phyloP scores from a whole-genome alignment of 176 grass and related monocot species.

The Neostapfia colusana region DNA sequence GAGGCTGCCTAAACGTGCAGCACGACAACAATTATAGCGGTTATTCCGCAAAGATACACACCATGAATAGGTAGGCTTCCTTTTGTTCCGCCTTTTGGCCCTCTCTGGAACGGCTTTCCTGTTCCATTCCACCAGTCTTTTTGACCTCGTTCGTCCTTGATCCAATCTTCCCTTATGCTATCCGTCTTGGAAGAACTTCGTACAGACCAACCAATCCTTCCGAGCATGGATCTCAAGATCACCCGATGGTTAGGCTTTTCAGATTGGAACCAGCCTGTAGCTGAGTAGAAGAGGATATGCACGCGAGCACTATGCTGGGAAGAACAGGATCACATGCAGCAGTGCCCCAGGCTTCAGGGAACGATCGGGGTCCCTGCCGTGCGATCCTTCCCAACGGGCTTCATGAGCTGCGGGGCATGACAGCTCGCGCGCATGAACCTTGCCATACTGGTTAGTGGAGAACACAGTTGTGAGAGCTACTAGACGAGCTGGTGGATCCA shows the following conservation, averaged over 20 bases:
- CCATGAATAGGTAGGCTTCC: slow-evolving; percentile 15
- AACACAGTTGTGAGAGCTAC: slow-evolving; percentile 14
- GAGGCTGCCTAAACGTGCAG: slow-evolving; percentile 39
- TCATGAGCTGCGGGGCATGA: slow-evolving; percentile 23
- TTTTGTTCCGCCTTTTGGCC: not conserved
- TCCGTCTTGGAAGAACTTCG: not conserved
- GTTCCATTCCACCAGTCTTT: slow-evolving; percentile 8
- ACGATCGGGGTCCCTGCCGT: not conserved
- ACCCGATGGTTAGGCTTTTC: not conserved
- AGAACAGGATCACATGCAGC: slow-evolving; percentile 8
- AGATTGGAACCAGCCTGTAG: not conserved
- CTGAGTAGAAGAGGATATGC: not conserved
- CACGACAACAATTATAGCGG: slow-evolving; percentile 38
- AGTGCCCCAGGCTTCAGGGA: not conserved
- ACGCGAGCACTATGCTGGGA: not conserved
- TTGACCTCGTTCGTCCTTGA: not conserved
- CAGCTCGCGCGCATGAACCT: slow-evolving; percentile 22
- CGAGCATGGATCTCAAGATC: no score
- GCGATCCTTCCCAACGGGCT: not conserved
- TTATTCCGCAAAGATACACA: slow-evolving; percentile 23
- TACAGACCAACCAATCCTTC: no score
- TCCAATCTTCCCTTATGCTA: not conserved
- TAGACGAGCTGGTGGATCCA: no score
- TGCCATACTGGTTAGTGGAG: not conserved
- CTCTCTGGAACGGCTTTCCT: slow-evolving; percentile 4